phyloP scores from a whole-genome alignment of 805 yeast genomes.

The Kregervanrija delftensis region DNA sequence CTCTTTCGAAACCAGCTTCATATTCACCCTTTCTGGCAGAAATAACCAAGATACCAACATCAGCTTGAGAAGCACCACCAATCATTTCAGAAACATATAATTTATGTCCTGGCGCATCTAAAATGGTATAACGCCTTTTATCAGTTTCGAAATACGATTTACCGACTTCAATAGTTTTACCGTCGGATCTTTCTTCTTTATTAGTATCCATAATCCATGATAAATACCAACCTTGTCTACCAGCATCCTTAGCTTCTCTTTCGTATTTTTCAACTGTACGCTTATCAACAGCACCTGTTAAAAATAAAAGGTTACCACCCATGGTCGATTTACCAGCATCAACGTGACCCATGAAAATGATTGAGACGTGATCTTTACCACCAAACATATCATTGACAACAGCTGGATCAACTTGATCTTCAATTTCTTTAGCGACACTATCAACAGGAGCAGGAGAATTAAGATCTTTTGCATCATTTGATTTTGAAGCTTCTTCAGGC shows the following conservation, averaged over 20 bases:
- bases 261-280: constrained; percentile 98
- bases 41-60: constrained; percentile 93
- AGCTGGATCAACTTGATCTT: constrained; percentile 77
- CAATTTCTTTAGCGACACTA: constrained; percentile 58
- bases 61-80: constrained; percentile 99
- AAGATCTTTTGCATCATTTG: constrained; percentile 22
- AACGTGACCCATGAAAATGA: constrained; percentile 98
- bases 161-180: constrained; percentile 99
- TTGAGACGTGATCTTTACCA: constrained; percentile 94
- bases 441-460: constrained; percentile 32
- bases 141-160: constrained; percentile 97
- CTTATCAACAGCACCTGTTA: constrained; percentile 97
- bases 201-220: constrained; percentile 99
- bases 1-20: constrained; percentile 98
- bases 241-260: constrained; percentile 98
- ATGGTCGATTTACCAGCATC: constrained; percentile 99
- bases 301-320: constrained; percentile 93
- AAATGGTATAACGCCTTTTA: constrained; percentile 92
- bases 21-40: constrained; percentile 99
- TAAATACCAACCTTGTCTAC: constrained; percentile 99
- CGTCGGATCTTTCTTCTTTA: constrained; percentile 97
- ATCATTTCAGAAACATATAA: constrained; percentile 99
- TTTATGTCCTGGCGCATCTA: constrained; percentile 99
- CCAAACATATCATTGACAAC: constrained; percentile 91
- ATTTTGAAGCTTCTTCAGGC: constrained; percentile 3